Percentiles rank a stretch among this genome's conserved stretches.
Conservation (phyloP, 805 yeast genomes). For the Blastobotrys attinorum region DNA sequence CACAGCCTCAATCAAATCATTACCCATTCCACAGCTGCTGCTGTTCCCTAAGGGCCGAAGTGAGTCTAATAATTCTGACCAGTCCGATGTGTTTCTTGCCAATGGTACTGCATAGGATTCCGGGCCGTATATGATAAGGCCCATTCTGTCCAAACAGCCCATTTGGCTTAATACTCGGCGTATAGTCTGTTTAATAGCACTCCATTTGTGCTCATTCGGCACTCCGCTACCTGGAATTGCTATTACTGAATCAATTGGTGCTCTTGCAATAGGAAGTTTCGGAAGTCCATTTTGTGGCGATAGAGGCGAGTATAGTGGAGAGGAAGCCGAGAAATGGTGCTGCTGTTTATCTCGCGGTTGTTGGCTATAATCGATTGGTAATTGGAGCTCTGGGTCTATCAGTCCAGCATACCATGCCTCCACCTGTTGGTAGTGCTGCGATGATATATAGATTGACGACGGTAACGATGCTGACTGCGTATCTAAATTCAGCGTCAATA, state of each 20-base stretch:
- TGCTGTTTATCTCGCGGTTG: no score
- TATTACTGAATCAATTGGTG: slow-evolving; percentile 11
- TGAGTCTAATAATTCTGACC: slow-evolving; percentile 7
- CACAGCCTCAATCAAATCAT: slow-evolving; percentile 10
- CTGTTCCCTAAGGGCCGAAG: slow-evolving; percentile 4
- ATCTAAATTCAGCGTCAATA: slow-evolving; percentile 3
- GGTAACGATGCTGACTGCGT: slow-evolving; percentile 8
- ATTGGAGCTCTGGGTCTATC: slow-evolving; percentile 2
- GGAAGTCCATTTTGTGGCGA: slow-evolving; percentile 1
- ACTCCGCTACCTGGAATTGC: slow-evolving; percentile 11
- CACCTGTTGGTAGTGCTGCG: slow-evolving; percentile 5
- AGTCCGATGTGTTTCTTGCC: neutral
- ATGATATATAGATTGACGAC: slow-evolving; percentile 8
- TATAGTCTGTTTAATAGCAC: slow-evolving; percentile 3
- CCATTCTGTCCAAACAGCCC: slow-evolving; percentile 12
- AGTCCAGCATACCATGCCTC: slow-evolving; percentile 14
- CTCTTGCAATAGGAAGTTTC: neutral
- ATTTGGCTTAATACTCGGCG: slow-evolving; percentile 4
- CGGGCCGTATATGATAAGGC: slow-evolving; percentile 10
- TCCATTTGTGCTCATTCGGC: slow-evolving; percentile 4
- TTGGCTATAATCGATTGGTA: slow-evolving; percentile 4
- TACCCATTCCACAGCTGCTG: slow-evolving; percentile 1
- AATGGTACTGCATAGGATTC: neutral
- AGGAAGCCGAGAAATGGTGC: no score
- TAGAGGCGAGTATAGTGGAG: slow-evolving; percentile 9